A percentile compares a stretch with the other conserved stretches of the same genome.
These are phyloP conservation scores for Massariosphaeria phaeospora DNA, from an alignment of 495 filamentous ascomycete species.

Conservation along the genomic window DNA sequence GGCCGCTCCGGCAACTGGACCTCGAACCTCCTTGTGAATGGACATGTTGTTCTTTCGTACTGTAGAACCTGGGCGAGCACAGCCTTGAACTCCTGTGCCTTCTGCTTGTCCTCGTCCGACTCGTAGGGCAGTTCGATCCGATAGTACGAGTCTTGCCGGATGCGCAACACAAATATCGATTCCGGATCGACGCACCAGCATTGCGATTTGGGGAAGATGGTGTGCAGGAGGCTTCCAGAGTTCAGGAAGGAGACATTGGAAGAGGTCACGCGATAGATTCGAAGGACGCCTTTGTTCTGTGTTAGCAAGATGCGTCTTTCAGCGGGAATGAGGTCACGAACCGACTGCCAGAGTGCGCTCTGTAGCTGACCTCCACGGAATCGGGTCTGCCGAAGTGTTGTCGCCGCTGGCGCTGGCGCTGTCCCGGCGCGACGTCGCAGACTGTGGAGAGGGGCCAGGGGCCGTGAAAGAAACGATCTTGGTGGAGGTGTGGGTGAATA, in stretches of 20 bases:
- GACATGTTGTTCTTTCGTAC: conserved; percentile 84
- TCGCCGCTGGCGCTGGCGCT: conserved; percentile 21
- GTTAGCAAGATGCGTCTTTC: conserved; percentile 4
- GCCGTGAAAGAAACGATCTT: conserved; percentile 46
- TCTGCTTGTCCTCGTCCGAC: conserved; percentile 53
- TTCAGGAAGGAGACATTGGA: conserved; percentile 74
- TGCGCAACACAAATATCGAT: conserved; percentile 75
- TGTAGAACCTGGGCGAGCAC: conserved; percentile 66
- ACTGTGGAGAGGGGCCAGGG: conserved; percentile 14
- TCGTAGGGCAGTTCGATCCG: conserved; percentile 74
- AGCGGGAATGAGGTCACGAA: conserved; percentile 35
- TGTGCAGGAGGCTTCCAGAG: conserved; percentile 71
- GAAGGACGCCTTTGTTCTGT: conserved; percentile 55
- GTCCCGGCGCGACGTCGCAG: conserved; percentile 31
- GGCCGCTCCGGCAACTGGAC: conserved; percentile 69
- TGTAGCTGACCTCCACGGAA: conserved; percentile 68
- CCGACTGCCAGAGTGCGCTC: conserved; percentile 79
- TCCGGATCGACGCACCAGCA: conserved; percentile 88
- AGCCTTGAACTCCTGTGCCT: conserved; percentile 60
- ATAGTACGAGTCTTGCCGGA: conserved; percentile 76
- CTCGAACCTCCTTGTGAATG: conserved; percentile 71
- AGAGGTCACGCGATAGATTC: conserved; percentile 74
- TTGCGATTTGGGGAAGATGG: conserved; percentile 81
- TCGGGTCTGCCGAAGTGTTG: conserved; percentile 45
- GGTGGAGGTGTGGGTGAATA: conserved; percentile 50